Base-by-base conservation (phyloP, 805 yeast species). In the Pichia pseudocactophila region DNA sequence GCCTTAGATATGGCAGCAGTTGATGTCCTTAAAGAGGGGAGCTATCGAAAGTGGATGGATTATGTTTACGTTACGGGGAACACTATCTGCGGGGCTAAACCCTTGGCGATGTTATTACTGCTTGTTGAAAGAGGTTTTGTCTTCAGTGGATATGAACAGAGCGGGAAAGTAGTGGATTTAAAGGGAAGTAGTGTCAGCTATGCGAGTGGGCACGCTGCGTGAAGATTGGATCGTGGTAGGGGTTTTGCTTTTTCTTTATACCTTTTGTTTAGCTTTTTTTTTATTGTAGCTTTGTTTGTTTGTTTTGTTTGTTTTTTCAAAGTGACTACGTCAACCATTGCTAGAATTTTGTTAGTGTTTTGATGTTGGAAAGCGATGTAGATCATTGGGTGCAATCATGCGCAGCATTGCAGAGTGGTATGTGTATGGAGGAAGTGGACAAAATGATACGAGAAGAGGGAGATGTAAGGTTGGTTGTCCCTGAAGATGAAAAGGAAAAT, bases 31-130 rank as follows among this genome's bases (percentile, higher is more conserved):
- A 59, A 78, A 0, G 54, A 53, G 1, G 89, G 87, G 2, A 66
- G 76, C 2, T 74, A 78, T 41, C 53, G 56, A 1, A 62, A 62
- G 7, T 92, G 95, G 86, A 70, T 68, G 40, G 58, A 69, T 22
- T 92, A 92, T 56, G 74, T 92, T 4, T 62, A 63, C 6, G 51
- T 49, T 1, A 86, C 97, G 0, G 86, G 82, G 0, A 89, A 90
- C 63, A 92, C 98, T 0, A 82, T 92, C 15, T 92, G 98, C 62
- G 98, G 98, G 0, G 83, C 88, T 45, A 79, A 76, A 46, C 96
- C 97, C 0, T 68, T 92, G 30, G 73, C 76, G 2, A 66, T 87
- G 8, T 57, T 90, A 16, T 57, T 90, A 40, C 63, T 68, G 17
- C 59, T 80, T 80, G 46, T 82, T 80, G 45, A 30, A 32, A 62